A percentile compares a stretch with the other conserved stretches of the same genome.
Conservation (phyloP, 2,329 filamentous ascomycete species). For the Claviceps purpurea region DNA sequence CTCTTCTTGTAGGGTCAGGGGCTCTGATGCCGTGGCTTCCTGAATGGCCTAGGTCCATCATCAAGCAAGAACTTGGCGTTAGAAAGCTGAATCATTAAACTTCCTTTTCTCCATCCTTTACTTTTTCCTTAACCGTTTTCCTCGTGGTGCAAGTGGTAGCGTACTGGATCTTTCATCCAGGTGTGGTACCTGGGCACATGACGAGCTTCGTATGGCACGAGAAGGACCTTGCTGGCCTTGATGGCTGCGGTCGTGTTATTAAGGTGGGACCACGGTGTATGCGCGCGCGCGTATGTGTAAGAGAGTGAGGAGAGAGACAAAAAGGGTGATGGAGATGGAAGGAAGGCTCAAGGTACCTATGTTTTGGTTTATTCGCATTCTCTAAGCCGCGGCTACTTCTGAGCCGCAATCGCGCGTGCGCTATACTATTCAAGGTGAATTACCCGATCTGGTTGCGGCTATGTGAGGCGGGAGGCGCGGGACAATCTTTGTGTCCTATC, state of each 20-base stretch:
- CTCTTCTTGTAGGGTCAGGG: constrained; percentile 66
- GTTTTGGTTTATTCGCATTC: constrained; percentile 32
- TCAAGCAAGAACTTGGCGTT: too few relatives aligned
- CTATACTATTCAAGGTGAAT: neutral
- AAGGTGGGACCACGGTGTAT: neutral
- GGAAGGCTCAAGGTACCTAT: constrained; percentile 21
- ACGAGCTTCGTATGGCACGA: constrained; percentile 72
- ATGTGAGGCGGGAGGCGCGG: too few relatives aligned
- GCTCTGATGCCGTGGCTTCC: constrained; percentile 76
- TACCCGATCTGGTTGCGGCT: neutral
- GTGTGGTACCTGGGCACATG: constrained; percentile 75
- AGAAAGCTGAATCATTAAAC: constrained; percentile 5
- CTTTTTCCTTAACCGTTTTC: neutral
- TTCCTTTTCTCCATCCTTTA: constrained; percentile 4
- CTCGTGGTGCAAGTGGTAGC: neutral
- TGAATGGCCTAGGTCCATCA: constrained; percentile 48
- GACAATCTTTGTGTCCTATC: neutral
- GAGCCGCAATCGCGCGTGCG: neutral
- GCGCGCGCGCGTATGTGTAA: too few relatives aligned
- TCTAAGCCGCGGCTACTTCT: neutral
- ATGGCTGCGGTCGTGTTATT: constrained; percentile 38
- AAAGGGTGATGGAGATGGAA: neutral
- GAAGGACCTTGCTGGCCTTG: constrained; percentile 48
- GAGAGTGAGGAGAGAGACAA: neutral
- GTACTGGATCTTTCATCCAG: constrained; percentile 79